Evolutionary conservation across 169 alveolate genomes (phyloP), one percentile per base, ranked within the genome.

Genomic region (Besnoitia besnoiti): DNA sequence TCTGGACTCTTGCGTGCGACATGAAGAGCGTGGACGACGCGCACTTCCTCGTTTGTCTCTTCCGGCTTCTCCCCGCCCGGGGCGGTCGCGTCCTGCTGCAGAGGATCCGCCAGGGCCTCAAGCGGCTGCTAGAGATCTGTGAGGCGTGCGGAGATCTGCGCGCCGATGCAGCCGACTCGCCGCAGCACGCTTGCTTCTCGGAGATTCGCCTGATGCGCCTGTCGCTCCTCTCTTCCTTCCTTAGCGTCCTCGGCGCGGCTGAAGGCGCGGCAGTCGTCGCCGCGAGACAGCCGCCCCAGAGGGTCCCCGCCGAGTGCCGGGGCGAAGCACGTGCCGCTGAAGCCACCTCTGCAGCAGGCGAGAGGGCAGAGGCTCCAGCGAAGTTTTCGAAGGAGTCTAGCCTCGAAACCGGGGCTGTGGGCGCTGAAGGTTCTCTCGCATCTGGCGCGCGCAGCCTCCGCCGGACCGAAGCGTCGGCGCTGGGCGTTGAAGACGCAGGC

Each of bases 151-250:
- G 90, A 77, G 93, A 90, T 75, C 30, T 61, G 8, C 39, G 84
- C 1, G 37, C 50, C 2, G 44, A 87, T 5, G 93, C 93, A 14
- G 93, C 93, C 1, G 93, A 90, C 85, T 37, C 39, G 21, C 93
- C 93, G 42, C 93, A 90, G 90, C 93, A 90, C 37, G 90, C 90
- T 19, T 87, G 85, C 61, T 50, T 77, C 85, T 67, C 90, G 39
- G 93, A 90, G 33, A 85, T 90, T 16, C 85, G 93, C 33, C 51
- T 49, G 42, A 73, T 90, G 35, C 93, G 93, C 14, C 93, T 90
- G 44, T 51, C 90, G 33, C 90, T 90, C n/a, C 80, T 90, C 75
- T 73, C 85, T 12, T 89, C 59, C 46, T 62, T 77, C 33, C 73
- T 90, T n/a, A 77, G 75, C 85, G 90, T 80, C 24, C n/a, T 90